Conservation (phyloP, 1,284 basidiomycete genomes). For the Cutaneotrichosporon sp. region DNA sequence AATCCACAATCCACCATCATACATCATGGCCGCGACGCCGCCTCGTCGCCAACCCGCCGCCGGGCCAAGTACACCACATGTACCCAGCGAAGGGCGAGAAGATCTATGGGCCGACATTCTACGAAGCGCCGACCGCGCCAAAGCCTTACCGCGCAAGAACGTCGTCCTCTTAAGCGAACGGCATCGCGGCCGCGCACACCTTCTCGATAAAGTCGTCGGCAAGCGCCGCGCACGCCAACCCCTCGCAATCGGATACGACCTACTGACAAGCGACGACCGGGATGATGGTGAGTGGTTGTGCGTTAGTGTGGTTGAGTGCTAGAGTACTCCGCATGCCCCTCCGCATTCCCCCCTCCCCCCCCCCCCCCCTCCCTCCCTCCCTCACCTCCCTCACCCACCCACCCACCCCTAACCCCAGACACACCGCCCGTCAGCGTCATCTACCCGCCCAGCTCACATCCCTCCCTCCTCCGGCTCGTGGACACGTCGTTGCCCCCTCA, state of each 20-base stretch:
- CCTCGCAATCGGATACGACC: constrained; percentile 83
- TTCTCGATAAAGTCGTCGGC: constrained; percentile 24
- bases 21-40: not conserved
- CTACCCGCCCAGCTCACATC: constrained; percentile 75
- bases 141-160: constrained; percentile 69
- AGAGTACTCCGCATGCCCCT: too few relatives aligned
- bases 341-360: too few relatives aligned
- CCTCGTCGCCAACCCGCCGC: not conserved
- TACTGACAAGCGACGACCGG: constrained; percentile 80
- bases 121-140: constrained; percentile 79
- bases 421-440: constrained; percentile 85
- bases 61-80: not conserved
- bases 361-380: too few relatives aligned
- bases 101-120: constrained; percentile 90
- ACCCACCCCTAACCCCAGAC: constrained; percentile 57
- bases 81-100: not conserved
- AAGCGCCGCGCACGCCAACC: constrained; percentile 52
- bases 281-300: constrained; percentile 69
- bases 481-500: constrained; percentile 75
- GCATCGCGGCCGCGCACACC: constrained; percentile 53
- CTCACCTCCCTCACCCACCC: too few relatives aligned
- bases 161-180: constrained; percentile 66
- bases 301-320: too few relatives aligned
- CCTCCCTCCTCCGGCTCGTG: constrained; percentile 71
- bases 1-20: not conserved